Conservation (phyloP, 1,284 basidiomycete genomes). For the Papiliotrema nemorosa region DNA sequence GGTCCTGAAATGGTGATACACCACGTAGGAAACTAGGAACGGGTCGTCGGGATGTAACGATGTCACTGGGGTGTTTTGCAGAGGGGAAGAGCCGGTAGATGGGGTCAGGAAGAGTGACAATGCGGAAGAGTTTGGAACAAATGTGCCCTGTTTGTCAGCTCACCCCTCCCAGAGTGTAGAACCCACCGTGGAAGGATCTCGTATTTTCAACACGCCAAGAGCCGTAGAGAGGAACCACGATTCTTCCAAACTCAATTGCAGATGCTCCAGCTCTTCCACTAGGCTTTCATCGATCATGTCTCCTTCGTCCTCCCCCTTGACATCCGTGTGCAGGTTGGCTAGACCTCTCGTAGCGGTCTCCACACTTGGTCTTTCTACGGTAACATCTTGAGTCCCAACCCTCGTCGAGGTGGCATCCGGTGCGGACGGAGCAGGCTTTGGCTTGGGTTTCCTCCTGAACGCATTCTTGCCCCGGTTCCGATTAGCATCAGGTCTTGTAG, state of each 20-base stretch:
- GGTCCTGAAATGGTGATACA: conserved; percentile 92
- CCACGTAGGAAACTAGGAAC: conserved; percentile 83
- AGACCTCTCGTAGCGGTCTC: not conserved
- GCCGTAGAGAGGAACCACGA: conserved; percentile 87
- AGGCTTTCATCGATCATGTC: conserved; percentile 54
- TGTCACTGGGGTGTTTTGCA: conserved; percentile 1
- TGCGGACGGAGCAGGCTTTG: not conserved
- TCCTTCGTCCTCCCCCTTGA: conserved; percentile 46
- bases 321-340: conserved; percentile 50
- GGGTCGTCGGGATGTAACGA: conserved; percentile 68
- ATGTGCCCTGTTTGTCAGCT: conserved; percentile 15
- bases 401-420: conserved; percentile 1
- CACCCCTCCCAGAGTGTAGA: not conserved
- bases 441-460: conserved; percentile 32
- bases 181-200: conserved; percentile 56
- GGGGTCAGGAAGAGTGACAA: conserved; percentile 38
- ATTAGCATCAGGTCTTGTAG: conserved; percentile 44
- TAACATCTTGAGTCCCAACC: not conserved
- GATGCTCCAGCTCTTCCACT: conserved; percentile 74
- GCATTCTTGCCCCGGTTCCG: conserved; percentile 42
- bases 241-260: conserved; percentile 87
- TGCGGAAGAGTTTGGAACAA: conserved; percentile 54
- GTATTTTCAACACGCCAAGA: conserved; percentile 76
- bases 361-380: not conserved
- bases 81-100: conserved; percentile 36